Evolutionary conservation across 2,329 filamentous ascomycete species (phyloP).

Genomic region (Penicillium sp.): DNA sequence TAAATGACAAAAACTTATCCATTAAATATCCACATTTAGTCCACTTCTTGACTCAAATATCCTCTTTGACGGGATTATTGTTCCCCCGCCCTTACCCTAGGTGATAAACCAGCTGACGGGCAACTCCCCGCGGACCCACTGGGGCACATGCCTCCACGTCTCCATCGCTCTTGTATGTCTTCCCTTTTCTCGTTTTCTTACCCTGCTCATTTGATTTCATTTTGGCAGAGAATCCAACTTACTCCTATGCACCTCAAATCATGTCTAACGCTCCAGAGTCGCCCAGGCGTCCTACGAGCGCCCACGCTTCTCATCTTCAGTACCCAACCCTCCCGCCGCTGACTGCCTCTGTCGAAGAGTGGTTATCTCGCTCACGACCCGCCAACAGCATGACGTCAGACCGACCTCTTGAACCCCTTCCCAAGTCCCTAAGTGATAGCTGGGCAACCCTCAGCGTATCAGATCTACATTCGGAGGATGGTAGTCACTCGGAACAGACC

Average conservation of each 20-base stretch:
- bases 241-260: constrained; percentile 5
- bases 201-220: constrained; percentile 1
- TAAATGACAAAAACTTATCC: not conserved
- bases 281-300: constrained; percentile 28
- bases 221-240: not conserved
- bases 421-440: constrained; percentile 44
- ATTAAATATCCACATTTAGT: not conserved
- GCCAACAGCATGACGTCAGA: constrained; percentile 43
- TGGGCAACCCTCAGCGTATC: constrained; percentile 48
- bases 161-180: constrained; percentile 15
- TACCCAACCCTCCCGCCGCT: constrained; percentile 44
- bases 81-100: not conserved
- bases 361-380: constrained; percentile 43
- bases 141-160: constrained; percentile 19
- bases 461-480: constrained; percentile 47
- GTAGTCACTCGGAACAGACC: constrained; percentile 45
- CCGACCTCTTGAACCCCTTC: constrained; percentile 24
- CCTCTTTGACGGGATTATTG: not conserved
- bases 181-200: constrained; percentile 7
- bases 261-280: constrained; percentile 43
- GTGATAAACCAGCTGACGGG: constrained; percentile 13
- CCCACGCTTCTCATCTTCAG: constrained; percentile 33
- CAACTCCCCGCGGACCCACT: constrained; percentile 21
- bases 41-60: not conserved
- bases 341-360: constrained; percentile 41